A percentile compares a stretch with the other conserved stretches of the same genome.
Evolutionary conservation across 805 yeast species (phyloP).

Genomic region (Saccharomycodes ludwigii): DNA sequence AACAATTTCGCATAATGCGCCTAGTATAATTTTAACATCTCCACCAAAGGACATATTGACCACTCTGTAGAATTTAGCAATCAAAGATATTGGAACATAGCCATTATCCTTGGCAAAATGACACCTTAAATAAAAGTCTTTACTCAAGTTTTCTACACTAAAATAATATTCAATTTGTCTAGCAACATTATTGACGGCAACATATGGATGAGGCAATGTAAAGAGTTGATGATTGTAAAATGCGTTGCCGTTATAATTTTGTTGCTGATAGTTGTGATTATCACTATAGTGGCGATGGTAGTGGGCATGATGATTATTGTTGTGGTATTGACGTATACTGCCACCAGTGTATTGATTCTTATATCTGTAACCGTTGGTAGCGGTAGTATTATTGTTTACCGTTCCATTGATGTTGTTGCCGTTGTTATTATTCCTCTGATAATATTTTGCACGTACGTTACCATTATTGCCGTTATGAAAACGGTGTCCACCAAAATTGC

Average conservation of each 20-base stretch:
- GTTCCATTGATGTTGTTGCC: not conserved
- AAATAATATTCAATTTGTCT: slow-evolving; percentile 83
- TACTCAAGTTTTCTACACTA: slow-evolving; percentile 72
- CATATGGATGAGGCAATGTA: too few species aligned
- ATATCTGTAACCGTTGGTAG: too few species aligned
- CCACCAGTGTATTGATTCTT: slow-evolving; percentile 2
- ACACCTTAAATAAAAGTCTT: slow-evolving; percentile 54
- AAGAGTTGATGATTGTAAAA: slow-evolving; percentile 9
- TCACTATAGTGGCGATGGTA: too few species aligned
- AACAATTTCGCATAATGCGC: slow-evolving; percentile 23
- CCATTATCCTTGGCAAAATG: slow-evolving; percentile 43
- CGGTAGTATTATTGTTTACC: slow-evolving; percentile 7
- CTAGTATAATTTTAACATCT: slow-evolving; percentile 16
- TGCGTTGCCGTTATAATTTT: slow-evolving; percentile 5
- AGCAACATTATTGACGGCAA: slow-evolving; percentile 22
- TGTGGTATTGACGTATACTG: slow-evolving; percentile 3
- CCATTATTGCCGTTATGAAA: not conserved
- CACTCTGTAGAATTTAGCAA: slow-evolving; percentile 68
- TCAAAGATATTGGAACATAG: slow-evolving; percentile 47
- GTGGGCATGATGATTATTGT: slow-evolving; percentile 7
- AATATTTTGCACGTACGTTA: not conserved
- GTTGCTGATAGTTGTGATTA: too few species aligned
- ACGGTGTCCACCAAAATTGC: too few species aligned
- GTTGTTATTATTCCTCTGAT: slow-evolving; percentile 1
- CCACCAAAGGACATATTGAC: slow-evolving; percentile 40